phyloP scores from a whole-genome alignment of 2,329 filamentous ascomycete genomes.

The Cladosporium sp. region DNA sequence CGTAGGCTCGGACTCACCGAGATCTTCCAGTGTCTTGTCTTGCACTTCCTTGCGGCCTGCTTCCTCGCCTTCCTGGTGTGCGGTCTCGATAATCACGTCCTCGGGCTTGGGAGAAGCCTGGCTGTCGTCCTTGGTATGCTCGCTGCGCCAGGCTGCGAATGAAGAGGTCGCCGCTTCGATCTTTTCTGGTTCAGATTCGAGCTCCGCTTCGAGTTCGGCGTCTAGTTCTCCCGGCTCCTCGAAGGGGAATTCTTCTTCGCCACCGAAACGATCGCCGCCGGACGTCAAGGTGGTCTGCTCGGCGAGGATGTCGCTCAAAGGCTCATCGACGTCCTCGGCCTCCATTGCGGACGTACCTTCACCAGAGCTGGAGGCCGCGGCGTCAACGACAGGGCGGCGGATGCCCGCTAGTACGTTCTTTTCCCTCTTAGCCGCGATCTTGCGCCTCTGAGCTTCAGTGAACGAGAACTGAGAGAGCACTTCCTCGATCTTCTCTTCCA shows the following conservation, averaged over 20 bases:
- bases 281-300: constrained; percentile 27
- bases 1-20: constrained; percentile 4
- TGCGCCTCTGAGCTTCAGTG: constrained; percentile 30
- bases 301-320: not conserved
- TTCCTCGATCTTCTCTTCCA: constrained; percentile 73
- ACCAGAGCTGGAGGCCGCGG: not conserved
- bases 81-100: not conserved
- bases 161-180: not conserved
- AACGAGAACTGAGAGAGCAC: constrained; percentile 60
- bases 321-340: constrained; percentile 12
- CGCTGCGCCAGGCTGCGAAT: constrained; percentile 24
- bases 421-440: constrained; percentile 32
- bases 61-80: constrained; percentile 14
- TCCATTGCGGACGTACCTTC: not conserved
- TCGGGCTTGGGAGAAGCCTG: constrained; percentile 12
- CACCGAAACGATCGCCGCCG: constrained; percentile 33
- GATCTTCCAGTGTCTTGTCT: not conserved
- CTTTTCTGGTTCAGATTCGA: constrained; percentile 7
- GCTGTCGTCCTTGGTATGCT: constrained; percentile 23
- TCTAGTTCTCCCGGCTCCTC: constrained; percentile 24
- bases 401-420: constrained; percentile 28
- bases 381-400: not conserved
- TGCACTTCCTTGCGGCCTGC: constrained; percentile 3
- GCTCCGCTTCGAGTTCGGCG: constrained; percentile 19
- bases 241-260: constrained; percentile 30